Percentiles rank a stretch among this genome's conserved stretches.
These are phyloP conservation scores for Colletotrichum sp. DNA, from an alignment of 2,329 filamentous ascomycete genomes.

Conservation along the genomic window DNA sequence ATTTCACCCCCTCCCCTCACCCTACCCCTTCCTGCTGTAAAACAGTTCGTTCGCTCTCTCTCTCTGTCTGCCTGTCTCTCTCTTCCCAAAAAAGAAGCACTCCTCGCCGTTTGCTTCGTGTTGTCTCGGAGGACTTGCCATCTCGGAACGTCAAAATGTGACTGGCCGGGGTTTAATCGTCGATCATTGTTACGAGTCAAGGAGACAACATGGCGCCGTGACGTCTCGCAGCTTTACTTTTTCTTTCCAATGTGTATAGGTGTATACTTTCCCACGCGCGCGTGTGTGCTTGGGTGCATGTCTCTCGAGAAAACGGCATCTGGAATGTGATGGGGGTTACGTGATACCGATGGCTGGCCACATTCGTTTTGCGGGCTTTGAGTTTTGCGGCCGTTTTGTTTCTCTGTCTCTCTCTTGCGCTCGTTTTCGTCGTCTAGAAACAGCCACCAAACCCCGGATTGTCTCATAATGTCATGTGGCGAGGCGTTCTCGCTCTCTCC, in stretches of 20 bases:
- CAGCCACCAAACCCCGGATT: neutral
- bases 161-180: neutral
- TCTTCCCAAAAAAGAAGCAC: neutral
- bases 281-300: neutral
- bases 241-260: neutral
- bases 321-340: neutral
- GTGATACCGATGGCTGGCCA: neutral
- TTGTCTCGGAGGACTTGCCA: constrained; percentile 8
- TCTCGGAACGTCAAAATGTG: neutral
- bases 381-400: neutral
- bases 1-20: neutral
- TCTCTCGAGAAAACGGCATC: neutral
- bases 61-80: neutral
- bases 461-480: neutral
- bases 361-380: neutral
- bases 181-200: neutral
- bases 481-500: neutral
- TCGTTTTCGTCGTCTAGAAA: neutral
- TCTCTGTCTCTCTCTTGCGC: neutral
- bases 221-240: neutral
- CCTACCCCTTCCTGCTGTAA: neutral
- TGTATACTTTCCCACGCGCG: neutral
- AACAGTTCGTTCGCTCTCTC: neutral
- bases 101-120: neutral
- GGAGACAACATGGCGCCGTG: constrained; percentile 15